phyloP scores from a whole-genome alignment of 2,329 filamentous ascomycete species.

The Graphilbum fragrans region DNA sequence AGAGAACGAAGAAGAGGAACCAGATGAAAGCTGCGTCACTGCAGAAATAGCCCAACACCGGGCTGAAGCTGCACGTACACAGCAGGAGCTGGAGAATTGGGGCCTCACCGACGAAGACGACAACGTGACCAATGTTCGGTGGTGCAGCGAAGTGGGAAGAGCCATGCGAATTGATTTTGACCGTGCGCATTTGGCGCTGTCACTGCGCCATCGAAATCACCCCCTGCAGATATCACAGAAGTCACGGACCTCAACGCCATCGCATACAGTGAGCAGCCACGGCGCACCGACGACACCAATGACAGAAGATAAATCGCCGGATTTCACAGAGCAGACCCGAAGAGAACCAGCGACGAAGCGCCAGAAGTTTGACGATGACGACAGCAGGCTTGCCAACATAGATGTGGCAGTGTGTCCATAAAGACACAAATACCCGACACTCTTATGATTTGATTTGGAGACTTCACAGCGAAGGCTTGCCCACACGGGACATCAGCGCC shows the following conservation, averaged over 20 bases:
- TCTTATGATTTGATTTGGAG: too few species aligned
- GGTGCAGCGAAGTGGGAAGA: slow-evolving; percentile 2
- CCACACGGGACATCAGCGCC: too few species aligned
- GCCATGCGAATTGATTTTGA: slow-evolving; percentile 7
- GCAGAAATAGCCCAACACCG: slow-evolving; percentile 1
- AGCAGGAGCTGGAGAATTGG: slow-evolving; percentile 2
- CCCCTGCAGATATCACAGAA: not conserved
- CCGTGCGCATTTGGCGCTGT: not conserved
- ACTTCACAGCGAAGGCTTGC: too few species aligned
- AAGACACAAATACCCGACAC: too few species aligned
- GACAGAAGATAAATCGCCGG: too few species aligned
- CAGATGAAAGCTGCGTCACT: not conserved
- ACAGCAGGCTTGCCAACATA: too few species aligned
- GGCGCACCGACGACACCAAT: not conserved
- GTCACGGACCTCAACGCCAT: not conserved
- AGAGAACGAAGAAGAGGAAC: not conserved
- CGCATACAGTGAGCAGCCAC: not conserved
- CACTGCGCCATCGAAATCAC: not conserved
- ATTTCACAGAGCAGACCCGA: too few species aligned
- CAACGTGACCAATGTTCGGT: slow-evolving; percentile 5
- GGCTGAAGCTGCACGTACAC: slow-evolving; percentile 2
- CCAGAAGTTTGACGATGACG: too few species aligned
- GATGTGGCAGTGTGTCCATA: too few species aligned
- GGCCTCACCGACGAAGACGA: slow-evolving; percentile 5
- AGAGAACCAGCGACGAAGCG: too few species aligned